Evolutionary conservation across 2,329 filamentous ascomycete genomes (phyloP), one percentile per base, ranked within the genome.

Genomic region (Aspergillus sp.): DNA sequence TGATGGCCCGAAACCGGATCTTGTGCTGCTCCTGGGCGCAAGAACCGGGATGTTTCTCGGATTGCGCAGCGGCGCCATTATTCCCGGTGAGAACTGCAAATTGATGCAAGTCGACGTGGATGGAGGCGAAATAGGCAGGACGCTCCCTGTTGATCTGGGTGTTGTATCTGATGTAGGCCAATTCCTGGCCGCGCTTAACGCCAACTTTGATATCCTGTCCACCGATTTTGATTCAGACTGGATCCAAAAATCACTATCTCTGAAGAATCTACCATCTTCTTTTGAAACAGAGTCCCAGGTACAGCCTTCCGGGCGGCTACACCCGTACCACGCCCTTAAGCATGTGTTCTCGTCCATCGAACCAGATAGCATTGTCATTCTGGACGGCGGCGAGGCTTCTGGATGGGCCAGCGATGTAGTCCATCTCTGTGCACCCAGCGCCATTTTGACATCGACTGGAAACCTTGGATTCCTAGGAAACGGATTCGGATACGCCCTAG

Each of bases 401-500:
- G 55, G 52, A 14, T 66, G 65, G 67, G 78, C 80, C 51, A 75
- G 75, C 29, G 79, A 79, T 51, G 76, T 80, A 60, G 66, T 67
- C 1, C 73, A 74, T 4, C 68, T 69, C 22, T 79, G 75, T 71
- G 67, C 73, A 2, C 67, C 70, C 2, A 73, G 74, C 61, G 65
- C 66, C 11, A 70, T 71, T 73, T 75, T 53, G 76, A 80, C 53
- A 5, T 50, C 67, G 6, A 67, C 67, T 0, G 67, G 67, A 2
- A 62, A 64, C 52, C 70, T 81, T 1, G 79, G 80, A 2, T 80
- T 81, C 66, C 69, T 81, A 1, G 79, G 79, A 1, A 81, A 78
- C 58, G 79, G 79, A 4, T 81, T 77, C 69, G 79, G 79, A 4
- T 81, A 81, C 62, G 67, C 72, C 1, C 66, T 81, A 2, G 79